Evolutionary conservation across 1,139 yeast species (phyloP), one percentile per base, ranked within the genome.

Genomic region (Pichia sp.): DNA sequence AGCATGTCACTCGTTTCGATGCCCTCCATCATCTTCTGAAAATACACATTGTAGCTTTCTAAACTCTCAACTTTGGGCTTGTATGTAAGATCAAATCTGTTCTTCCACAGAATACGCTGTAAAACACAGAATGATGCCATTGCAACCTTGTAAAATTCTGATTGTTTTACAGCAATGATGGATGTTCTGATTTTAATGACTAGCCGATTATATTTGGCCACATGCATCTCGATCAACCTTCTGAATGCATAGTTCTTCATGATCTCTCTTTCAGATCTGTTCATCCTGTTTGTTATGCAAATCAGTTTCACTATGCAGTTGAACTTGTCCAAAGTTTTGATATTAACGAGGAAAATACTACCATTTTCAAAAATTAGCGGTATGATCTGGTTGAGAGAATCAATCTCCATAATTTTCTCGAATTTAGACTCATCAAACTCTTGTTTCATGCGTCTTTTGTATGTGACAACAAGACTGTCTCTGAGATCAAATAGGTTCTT

Each of bases 311-410:
- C 67, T 14, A 50, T 54, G 43, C 56, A 54, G 42, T 57, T 49
- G n/a, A 55, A 52, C 14, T 48, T 49, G 46, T 58, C 62, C 17
- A 41, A 49, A 1, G 59, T 56, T 46, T 60, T 55, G 29, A 67
- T 60, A 49, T 67, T 67, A 41, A 68, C 60, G 41, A 68, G 52
- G 54, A 62, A 65, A 0, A 63, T 57, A 9, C 60, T 56, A 10
- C 68, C 68, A 50, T 61, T 64, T 50, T 66, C 68, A 45, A 65
- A 57, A 9, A 66, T 52, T n/a, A 68, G 30, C 5, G 72, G 72
- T 20, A 68, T 62, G 2, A 68, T 60, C 51, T 67, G 69, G 52
- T 65, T 66, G 16, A 45, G 48, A 40, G 63, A 64, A 46, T 63
- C 64, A 3, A 56, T 40, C 14, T 46, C 55, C 30, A 59, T 52